phyloP scores from a whole-genome alignment of 257 asterid species.

The Solanum virginianum region DNA sequence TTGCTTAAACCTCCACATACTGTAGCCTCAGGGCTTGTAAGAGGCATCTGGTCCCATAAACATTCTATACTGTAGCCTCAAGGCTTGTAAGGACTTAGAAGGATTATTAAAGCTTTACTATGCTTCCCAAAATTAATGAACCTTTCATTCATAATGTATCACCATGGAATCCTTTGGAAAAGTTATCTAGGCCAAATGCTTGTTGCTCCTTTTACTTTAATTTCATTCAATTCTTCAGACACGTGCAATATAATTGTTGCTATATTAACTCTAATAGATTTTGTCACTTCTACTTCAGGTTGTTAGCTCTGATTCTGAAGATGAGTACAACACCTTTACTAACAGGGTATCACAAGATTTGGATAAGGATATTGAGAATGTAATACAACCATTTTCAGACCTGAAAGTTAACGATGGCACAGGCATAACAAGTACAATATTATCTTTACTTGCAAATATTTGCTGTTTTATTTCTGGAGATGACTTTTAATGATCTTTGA shows the following conservation, averaged over 20 bases:
- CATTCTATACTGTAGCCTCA: neutral
- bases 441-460: neutral
- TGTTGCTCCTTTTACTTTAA: neutral
- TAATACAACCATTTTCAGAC: constrained; percentile 43
- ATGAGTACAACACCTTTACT: constrained; percentile 23
- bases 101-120: neutral
- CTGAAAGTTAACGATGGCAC: constrained; percentile 38
- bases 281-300: constrained; percentile 23
- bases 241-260: neutral
- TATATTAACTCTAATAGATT: neutral
- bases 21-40: neutral
- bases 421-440: constrained; percentile 14
- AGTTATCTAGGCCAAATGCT: neutral
- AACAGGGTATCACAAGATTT: constrained; percentile 13
- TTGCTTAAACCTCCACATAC: neutral
- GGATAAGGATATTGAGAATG: constrained; percentile 31
- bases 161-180: neutral
- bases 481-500: constrained; percentile 1
- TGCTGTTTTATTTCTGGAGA: neutral
- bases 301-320: constrained; percentile 59
- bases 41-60: neutral
- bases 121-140: neutral
- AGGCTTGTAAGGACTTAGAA: neutral
- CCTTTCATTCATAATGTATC: neutral
- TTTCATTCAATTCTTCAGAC: neutral